Base-by-base conservation (phyloP, 148 eudicot species). In the Rhododendron molle region DNA sequence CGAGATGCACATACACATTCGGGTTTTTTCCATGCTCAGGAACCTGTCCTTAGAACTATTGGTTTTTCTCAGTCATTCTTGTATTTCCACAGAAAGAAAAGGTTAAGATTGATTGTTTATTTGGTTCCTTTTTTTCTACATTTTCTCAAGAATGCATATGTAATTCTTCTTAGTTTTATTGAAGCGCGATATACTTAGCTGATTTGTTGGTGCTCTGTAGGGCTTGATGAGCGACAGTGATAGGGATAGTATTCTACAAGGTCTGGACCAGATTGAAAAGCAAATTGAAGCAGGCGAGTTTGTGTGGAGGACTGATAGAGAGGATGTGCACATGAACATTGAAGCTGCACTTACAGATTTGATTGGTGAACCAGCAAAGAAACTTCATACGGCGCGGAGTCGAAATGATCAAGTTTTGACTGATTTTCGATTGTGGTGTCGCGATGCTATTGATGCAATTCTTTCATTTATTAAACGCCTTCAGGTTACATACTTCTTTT, bases 281-380 rank as follows among this genome's bases (percentile, higher is more conserved):
- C 92, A 88, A 81, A 97, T 97, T 83, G 98, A 95, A 88, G 92
- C 89, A 0, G 99, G 99, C 16, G 86, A 97, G 87, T 97, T 95
- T 88, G 89, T 67, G 50, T 97, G 99, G 99, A 93, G 99, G 89
- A 90, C 95, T 78, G 99, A 97, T 81, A 93, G 99, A 87, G 99
- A 97, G 89, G 99, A 97, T 84, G 99, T 97, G 74, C 99, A 97
- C 88, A 97, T 97, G 99, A 97, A 97, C 91, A 97, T 97, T 88
- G 99, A 97, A 90, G 99, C 99, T 28, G 93, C 98, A 12, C 97
- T 97, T 44, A 97, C 98, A 80, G 99, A 97, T 91, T 86, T 97
- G 85, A 92, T 97, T 88, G 99, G 99, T 15, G 99, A 97, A 83
- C 96, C 99, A 86, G 99, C 98, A n/a, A 97, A 95, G 92, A 97